Conservation (phyloP, 2,329 filamentous ascomycete genomes). For the Penicillium sp. region DNA sequence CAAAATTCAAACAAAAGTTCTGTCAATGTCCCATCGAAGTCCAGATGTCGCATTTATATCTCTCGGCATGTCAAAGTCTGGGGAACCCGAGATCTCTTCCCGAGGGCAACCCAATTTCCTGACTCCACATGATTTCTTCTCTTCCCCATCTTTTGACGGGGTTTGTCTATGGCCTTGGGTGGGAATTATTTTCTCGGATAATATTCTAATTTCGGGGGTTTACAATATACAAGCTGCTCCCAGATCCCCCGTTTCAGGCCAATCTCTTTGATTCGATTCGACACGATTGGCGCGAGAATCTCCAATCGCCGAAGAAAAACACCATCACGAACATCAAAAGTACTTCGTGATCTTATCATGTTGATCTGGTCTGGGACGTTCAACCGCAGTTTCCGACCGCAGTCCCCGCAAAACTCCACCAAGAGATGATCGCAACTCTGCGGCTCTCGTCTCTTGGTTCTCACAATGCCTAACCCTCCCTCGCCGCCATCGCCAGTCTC, state of each 20-base stretch:
- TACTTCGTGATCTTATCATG: constrained; percentile 26
- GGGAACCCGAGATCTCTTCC: constrained; percentile 20
- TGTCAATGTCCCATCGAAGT: too few species aligned
- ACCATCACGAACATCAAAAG: not conserved
- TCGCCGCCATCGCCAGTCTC: constrained; percentile 33
- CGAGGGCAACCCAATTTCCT: constrained; percentile 23
- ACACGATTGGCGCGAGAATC: not conserved
- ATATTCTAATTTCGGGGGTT: constrained; percentile 15
- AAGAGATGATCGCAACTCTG: constrained; percentile 35
- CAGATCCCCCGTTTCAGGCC: constrained; percentile 3
- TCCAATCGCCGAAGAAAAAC: constrained; percentile 6
- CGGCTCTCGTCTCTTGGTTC: constrained; percentile 23
- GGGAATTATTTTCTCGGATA: constrained; percentile 6
- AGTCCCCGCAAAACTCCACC: constrained; percentile 22
- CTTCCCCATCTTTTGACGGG: constrained; percentile 1
- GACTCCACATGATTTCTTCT: constrained; percentile 16
- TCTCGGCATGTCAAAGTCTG: constrained; percentile 6
- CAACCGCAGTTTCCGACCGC: constrained; percentile 23
- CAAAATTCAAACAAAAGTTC: not conserved
- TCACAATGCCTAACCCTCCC: constrained; percentile 36
- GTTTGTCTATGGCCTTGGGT: not conserved
- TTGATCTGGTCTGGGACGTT: constrained; percentile 23
- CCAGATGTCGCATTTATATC: not conserved
- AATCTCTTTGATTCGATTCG: constrained; percentile 10
- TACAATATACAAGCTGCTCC: constrained; percentile 9